Conservation (phyloP, 805 yeast genomes). For the Barnettozyma salicaria region DNA sequence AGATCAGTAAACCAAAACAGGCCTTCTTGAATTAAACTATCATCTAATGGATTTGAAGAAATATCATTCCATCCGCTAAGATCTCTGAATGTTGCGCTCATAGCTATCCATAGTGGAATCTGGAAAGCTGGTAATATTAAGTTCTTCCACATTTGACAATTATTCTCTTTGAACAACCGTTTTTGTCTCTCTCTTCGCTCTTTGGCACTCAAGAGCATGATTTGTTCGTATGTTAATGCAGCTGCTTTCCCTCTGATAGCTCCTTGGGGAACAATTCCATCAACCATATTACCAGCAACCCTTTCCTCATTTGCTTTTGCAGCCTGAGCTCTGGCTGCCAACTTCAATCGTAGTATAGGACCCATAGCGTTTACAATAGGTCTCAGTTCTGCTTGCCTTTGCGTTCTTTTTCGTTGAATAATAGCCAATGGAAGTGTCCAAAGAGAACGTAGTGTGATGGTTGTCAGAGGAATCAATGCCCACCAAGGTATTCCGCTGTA, state of each 20-base stretch:
- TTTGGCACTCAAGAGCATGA: slow-evolving; percentile 63
- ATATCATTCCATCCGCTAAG: slow-evolving; percentile 52
- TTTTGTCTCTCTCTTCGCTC: slow-evolving; percentile 76
- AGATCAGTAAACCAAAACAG: slow-evolving; percentile 58
- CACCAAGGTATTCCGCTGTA: slow-evolving; percentile 76
- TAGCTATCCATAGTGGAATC: slow-evolving; percentile 78
- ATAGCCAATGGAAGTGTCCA: slow-evolving; percentile 79
- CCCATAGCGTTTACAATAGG: slow-evolving; percentile 70
- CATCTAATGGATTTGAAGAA: slow-evolving; percentile 40
- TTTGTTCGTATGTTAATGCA: slow-evolving; percentile 68
- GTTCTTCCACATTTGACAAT: slow-evolving; percentile 79
- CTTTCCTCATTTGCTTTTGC: slow-evolving; percentile 26
- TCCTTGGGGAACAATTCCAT: slow-evolving; percentile 7
- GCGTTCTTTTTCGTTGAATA: slow-evolving; percentile 59
- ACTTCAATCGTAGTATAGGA: slow-evolving; percentile 58
- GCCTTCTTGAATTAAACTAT: slow-evolving; percentile 46
- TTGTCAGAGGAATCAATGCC: slow-evolving; percentile 66
- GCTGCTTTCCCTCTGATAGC: slow-evolving; percentile 22
- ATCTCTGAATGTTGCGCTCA: slow-evolving; percentile 70
- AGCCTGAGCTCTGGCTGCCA: slow-evolving; percentile 33
- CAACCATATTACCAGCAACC: slow-evolving; percentile 15
- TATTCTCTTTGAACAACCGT: slow-evolving; percentile 54
- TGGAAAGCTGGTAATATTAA: slow-evolving; percentile 71
- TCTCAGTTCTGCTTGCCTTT: slow-evolving; percentile 62
- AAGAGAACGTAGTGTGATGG: slow-evolving; percentile 55